A percentile compares a stretch with the other conserved stretches of the same genome.
Evolutionary conservation across 352 stramenopile species (phyloP).

Genomic region (Globisporangium apiculatum): DNA sequence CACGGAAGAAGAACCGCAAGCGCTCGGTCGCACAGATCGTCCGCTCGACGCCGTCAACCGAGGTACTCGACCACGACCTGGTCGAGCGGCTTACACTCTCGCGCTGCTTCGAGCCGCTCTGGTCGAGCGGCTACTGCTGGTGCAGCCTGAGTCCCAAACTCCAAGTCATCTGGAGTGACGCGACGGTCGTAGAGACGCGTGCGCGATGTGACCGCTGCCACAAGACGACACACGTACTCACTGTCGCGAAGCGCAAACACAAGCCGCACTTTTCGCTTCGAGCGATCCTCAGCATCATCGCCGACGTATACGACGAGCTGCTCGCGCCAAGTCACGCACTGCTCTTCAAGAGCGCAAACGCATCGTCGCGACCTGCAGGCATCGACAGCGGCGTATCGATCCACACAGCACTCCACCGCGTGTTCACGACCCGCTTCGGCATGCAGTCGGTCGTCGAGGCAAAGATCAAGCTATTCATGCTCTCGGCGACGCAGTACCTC

Average conservation of each 20-base stretch:
- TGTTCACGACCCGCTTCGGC: slow-evolving; percentile 47
- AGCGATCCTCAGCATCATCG: slow-evolving; percentile 40
- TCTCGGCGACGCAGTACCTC: slow-evolving; percentile 52
- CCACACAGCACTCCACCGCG: slow-evolving; percentile 29
- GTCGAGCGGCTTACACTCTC: slow-evolving; percentile 41
- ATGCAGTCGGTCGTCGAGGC: slow-evolving; percentile 40
- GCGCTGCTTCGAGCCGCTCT: slow-evolving; percentile 29
- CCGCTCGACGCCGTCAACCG: background rate
- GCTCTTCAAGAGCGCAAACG: slow-evolving; percentile 35
- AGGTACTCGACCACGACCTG: slow-evolving; percentile 14
- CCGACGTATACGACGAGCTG: slow-evolving; percentile 46
- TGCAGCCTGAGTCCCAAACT: slow-evolving; percentile 18
- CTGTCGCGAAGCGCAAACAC: slow-evolving; percentile 21
- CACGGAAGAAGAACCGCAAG: slow-evolving; percentile 2
- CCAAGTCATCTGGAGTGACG: slow-evolving; percentile 17
- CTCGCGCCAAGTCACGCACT: slow-evolving; percentile 23
- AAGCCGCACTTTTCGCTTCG: slow-evolving; percentile 49
- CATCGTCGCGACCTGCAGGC: background rate
- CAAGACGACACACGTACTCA: slow-evolving; percentile 27
- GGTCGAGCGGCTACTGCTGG: slow-evolving; percentile 59
- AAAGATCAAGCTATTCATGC: slow-evolving; percentile 58
- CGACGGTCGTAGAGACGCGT: background rate
- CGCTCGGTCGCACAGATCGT: slow-evolving; percentile 9
- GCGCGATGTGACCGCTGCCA: slow-evolving; percentile 18
- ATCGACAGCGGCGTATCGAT: slow-evolving; percentile 22